These are phyloP conservation scores for Chlamydomonas schloesseri DNA, from an alignment of 139 green algal species.

Conservation along the genomic window DNA sequence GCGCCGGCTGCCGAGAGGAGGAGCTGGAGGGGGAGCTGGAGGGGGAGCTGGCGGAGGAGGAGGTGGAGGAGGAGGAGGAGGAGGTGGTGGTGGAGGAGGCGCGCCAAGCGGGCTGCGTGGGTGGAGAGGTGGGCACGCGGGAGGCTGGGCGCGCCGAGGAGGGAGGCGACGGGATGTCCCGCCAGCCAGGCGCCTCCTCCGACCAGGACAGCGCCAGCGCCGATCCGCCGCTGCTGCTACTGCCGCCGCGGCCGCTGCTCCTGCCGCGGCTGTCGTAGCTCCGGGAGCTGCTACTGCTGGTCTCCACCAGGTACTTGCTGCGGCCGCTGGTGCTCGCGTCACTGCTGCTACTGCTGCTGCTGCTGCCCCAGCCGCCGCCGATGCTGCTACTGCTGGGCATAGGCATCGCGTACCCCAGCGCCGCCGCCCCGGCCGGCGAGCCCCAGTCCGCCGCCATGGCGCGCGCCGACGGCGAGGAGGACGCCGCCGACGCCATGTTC, in stretches of 20 bases:
- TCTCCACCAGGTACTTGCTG: not conserved
- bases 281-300: not conserved
- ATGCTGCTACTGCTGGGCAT: not conserved
- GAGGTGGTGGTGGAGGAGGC: not conserved
- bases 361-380: no score
- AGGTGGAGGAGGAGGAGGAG: no score
- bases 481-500: no score
- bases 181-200: constrained; percentile 6
- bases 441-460: no score
- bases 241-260: not conserved
- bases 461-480: no score
- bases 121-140: no score
- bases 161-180: constrained; percentile 38
- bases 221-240: constrained; percentile 28
- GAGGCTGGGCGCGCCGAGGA: not conserved
- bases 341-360: constrained; percentile 3
- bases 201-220: constrained; percentile 34
- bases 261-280: not conserved
- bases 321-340: not conserved
- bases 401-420: not conserved
- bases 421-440: no score
- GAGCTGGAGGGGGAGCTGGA: not conserved
- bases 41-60: not conserved
- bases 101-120: no score
- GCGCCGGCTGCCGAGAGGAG: no score